Conservation (phyloP, 495 filamentous ascomycete genomes). For the Penicillium nucicola region DNA sequence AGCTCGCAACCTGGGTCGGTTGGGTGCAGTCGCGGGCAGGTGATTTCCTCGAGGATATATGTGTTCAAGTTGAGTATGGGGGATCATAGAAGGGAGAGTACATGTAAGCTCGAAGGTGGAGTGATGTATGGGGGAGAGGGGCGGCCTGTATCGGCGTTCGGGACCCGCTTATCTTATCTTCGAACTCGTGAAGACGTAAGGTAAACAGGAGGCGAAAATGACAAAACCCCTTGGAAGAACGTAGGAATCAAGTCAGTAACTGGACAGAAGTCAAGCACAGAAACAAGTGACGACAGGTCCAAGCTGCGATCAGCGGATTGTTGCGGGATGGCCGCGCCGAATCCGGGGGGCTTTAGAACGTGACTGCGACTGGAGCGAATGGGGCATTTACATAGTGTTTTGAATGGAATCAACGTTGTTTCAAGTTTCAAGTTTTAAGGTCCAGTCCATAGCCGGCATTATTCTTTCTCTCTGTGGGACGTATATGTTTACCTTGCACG, state of each 20-base stretch:
- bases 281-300: not conserved
- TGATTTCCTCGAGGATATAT: not conserved
- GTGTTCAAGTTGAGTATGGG: not conserved
- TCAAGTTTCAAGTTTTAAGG: no score
- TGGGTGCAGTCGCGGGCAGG: not conserved
- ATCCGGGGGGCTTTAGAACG: constrained; percentile 7
- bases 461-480: no score
- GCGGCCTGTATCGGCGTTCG: constrained; percentile 26
- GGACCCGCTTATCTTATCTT: constrained; percentile 24
- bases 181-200: constrained; percentile 1
- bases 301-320: not conserved
- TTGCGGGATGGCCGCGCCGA: constrained; percentile 5
- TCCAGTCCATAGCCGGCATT: no score
- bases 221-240: no score
- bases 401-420: not conserved
- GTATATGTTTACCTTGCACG: not conserved
- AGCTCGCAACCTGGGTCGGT: constrained; percentile 10
- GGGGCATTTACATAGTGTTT: not conserved
- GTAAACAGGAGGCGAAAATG: not conserved
- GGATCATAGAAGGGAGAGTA: constrained; percentile 6
- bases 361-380: not conserved
- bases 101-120: not conserved
- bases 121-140: constrained; percentile 11
- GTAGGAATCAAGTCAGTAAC: not conserved
- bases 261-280: not conserved